Conservation (phyloP, 371 early-diverging fungal species). For the Apophysomyces sp. region DNA sequence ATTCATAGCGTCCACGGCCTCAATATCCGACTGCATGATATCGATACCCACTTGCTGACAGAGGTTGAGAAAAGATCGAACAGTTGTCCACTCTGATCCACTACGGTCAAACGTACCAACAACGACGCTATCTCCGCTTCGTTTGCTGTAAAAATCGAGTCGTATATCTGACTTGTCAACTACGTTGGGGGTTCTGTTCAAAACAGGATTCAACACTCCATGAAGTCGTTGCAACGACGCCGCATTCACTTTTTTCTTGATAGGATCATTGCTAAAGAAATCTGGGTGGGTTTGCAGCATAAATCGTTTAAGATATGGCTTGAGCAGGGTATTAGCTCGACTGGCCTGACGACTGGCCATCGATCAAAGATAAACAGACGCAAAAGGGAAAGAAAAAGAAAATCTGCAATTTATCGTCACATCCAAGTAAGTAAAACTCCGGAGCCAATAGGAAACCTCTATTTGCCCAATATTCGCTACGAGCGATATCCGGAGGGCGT, state of each 20-base stretch:
- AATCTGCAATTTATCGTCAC: neutral
- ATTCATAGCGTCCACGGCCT: constrained; percentile 23
- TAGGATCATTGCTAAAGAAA: constrained; percentile 28
- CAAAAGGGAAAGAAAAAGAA: neutral
- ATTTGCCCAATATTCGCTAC: no score
- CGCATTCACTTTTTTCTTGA: constrained; percentile 33
- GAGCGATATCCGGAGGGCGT: no score
- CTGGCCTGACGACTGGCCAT: neutral
- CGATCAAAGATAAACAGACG: neutral
- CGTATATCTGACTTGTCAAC: neutral
- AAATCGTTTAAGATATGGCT: constrained; percentile 39
- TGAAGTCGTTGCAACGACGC: constrained; percentile 34
- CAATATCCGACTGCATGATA: constrained; percentile 21
- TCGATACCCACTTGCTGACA: constrained; percentile 26
- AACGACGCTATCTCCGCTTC: neutral
- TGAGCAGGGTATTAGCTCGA: constrained; percentile 14
- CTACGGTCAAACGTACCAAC: constrained; percentile 6
- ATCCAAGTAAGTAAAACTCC: no score
- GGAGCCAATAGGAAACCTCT: no score
- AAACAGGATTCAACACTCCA: constrained; percentile 14
- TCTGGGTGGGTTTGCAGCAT: constrained; percentile 45
- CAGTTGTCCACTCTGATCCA: constrained; percentile 27
- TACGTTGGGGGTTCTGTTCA: neutral
- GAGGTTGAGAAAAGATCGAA: constrained; percentile 21
- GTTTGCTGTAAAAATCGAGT: constrained; percentile 7